Evolutionary conservation across 2,329 filamentous ascomycete species (phyloP), one percentile per base, ranked within the genome.

Genomic region (Thielaviopsis punctulata): DNA sequence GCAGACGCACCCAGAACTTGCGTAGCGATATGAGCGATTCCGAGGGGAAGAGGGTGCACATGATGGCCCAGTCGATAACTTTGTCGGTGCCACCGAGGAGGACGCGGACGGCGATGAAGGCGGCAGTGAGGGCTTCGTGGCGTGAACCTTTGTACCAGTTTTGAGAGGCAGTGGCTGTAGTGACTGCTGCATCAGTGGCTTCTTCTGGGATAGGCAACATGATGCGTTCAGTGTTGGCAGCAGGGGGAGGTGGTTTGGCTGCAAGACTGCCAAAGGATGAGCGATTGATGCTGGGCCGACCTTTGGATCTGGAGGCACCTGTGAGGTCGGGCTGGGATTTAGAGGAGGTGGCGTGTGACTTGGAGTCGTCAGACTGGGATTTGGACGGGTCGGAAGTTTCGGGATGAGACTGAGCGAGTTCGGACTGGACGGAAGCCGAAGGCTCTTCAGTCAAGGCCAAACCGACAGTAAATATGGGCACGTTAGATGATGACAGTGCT

Each of bases 41-140:
- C 13, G 69, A 66, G 1, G 76, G 79, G 59, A 79, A 81, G 13
- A 78, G 62, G 21, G 69, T 69, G 57, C 74, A 62, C 54, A 81
- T 64, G 41, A 81, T 59, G 9, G 77, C 77, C 72, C 78, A 81
- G 58, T 83, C 79, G 21, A 80, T 68, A 1, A 69, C 66, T 57
- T 74, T 71, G 56, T 78, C 74, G 10, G 78, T 67, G 6, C 80
- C 80, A 9, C 80, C 80, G 6, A 80, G 65, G 8, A 83, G 63
- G 7, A 73, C 73, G 18, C 73, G 71, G 36, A 81, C 67, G 13
- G 75, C 72, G 49, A 82, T 66, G 53, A 81, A 76, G 2, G 76
- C 73, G 18, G 76, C 72, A 49, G 81, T 65, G 24, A 79, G 65
- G 7, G 56, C 56, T n/a, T 58, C 56, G 4, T 57, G 53, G 5